These are phyloP conservation scores for Malus hybrid DNA, from an alignment of 331 rosid genomes.

Conservation along the genomic window DNA sequence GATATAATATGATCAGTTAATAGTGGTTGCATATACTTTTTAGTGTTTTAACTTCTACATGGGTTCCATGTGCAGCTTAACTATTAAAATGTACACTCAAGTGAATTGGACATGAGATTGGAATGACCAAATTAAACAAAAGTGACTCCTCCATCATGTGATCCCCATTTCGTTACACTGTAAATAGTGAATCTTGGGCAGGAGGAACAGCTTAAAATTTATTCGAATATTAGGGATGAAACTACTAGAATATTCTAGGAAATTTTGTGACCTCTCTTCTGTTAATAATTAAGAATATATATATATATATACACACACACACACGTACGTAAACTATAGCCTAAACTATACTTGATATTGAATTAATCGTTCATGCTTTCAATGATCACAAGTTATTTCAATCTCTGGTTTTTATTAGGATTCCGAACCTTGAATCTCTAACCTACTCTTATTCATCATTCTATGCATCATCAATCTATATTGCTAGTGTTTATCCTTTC, in stretches of 20 bases:
- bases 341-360: not conserved
- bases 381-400: not conserved
- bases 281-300: not conserved
- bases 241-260: not conserved
- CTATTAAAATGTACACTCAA: not conserved
- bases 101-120: not conserved
- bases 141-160: not conserved
- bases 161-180: not conserved
- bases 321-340: not conserved
- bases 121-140: not conserved
- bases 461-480: no score
- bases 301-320: not conserved
- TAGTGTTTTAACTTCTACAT: not conserved
- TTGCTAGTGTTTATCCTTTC: no score
- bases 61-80: not conserved
- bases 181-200: not conserved
- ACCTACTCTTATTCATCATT: not conserved
- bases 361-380: no score
- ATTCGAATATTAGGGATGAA: not conserved
- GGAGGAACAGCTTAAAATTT: not conserved
- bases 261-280: not conserved
- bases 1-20: no score
- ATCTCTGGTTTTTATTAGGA: no score
- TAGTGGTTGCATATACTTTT: not conserved
- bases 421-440: not conserved